Base-by-base conservation (phyloP, 306 rosid species). In the Medicago ruthenica region DNA sequence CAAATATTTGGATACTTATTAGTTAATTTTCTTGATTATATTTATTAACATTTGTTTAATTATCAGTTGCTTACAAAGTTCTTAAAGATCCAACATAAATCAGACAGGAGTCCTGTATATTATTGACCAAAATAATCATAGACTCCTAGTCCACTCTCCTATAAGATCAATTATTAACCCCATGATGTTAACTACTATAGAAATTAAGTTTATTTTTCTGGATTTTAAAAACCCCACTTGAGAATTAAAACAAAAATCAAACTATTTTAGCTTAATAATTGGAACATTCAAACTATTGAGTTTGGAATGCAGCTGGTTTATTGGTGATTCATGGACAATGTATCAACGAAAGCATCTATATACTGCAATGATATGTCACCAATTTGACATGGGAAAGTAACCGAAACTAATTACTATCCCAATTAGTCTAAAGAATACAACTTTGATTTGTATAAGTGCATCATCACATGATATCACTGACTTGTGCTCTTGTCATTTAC, bases 1-100 rank as follows among this genome's bases (percentile, higher is more conserved):
- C 84, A 80, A 34, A 62, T 77, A 36, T 70, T 69, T 80, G 67
- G 63, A 53, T 59, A 48, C 58, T 61, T 51, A 16, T 15, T 62
- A 22, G 75, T 77, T 82, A 58, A 41, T 53, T 74, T 63, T 65
- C 36, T 53, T 51, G 74, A 75, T 63, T 66, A 18, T 24, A 34
- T 68, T 61, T 61, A 17, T 65, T 47, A 57, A 39, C 44, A 76
- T 73, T 74, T 75, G 54, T 76, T 80, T 81, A 55, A 40, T 31
- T 47, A 63, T 55, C 14, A 53, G 11, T 74, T 70, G 61, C 58
- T 44, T 58, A 54, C 61, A 66, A 60, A 40, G 62, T 68, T 70
- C 77, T 76, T 60, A 81, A 74, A 81, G 85, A 85, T 75, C 83
- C 83, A 78, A 57, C 79, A 70, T 74, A 11, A 22, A 74, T 77